Percentiles rank a stretch among this genome's conserved stretches.
phyloP scores from a whole-genome alignment of 768 basidiomycete species.

The Mycena alexandri region DNA sequence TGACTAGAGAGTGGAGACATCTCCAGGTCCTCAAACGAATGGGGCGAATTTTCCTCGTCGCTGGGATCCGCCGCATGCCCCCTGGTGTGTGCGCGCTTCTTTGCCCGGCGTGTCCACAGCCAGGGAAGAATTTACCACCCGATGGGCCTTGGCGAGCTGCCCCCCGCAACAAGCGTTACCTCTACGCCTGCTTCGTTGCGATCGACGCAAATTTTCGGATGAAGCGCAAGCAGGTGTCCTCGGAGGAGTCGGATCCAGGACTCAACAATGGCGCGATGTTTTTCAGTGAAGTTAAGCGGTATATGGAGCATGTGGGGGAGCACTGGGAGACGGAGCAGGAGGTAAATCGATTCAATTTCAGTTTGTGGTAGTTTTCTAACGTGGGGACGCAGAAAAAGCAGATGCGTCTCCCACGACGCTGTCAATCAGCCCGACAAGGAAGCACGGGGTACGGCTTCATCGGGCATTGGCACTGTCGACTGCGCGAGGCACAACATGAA shows the following conservation, averaged over 20 bases:
- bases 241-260: conserved; percentile 42
- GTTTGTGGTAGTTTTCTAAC: too few relatives aligned
- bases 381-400: conserved; percentile 39
- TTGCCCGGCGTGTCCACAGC: conserved; percentile 46
- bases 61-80: background rate
- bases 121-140: conserved; percentile 40
- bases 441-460: conserved; percentile 6
- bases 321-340: conserved; percentile 15
- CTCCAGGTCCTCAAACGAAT: conserved; percentile 30
- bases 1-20: conserved; percentile 30
- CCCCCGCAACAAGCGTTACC: conserved; percentile 26
- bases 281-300: conserved; percentile 43
- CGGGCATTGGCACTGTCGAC: too few relatives aligned
- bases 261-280: too few relatives aligned
- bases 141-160: conserved; percentile 38
- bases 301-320: conserved; percentile 34
- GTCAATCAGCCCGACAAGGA: conserved; percentile 19
- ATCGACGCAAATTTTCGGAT: conserved; percentile 30
- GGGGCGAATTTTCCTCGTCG: conserved; percentile 31
- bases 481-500: conserved; percentile 33
- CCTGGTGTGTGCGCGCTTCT: conserved; percentile 20
- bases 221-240: conserved; percentile 45
- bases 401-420: conserved; percentile 21
- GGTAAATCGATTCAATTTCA: too few relatives aligned
- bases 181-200: conserved; percentile 45